Conservation (phyloP, 805 yeast genomes). For the Candida ficus region DNA sequence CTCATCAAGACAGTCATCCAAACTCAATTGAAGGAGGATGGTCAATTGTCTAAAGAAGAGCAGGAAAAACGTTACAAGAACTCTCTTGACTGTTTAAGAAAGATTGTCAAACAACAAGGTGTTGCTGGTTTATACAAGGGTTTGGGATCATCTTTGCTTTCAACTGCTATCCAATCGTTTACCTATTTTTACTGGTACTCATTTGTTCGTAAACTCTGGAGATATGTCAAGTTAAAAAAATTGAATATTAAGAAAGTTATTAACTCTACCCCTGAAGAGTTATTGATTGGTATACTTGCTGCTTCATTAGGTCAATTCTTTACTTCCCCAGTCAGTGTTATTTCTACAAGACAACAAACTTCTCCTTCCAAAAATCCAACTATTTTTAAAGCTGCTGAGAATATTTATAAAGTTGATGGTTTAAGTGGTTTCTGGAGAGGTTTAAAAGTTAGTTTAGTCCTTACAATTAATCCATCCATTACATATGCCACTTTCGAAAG, state of each 20-base stretch:
- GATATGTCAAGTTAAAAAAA: conserved; percentile 38
- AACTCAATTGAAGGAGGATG: conserved; percentile 42
- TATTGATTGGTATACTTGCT: conserved; percentile 70
- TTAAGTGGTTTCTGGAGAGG: conserved; percentile 77
- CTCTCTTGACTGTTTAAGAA: conserved; percentile 55
- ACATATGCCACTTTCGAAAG: conserved; percentile 80
- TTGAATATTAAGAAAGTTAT: conserved; percentile 23
- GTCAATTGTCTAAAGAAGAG: conserved; percentile 7
- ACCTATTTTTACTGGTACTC: conserved; percentile 88
- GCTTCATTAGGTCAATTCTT: conserved; percentile 78
- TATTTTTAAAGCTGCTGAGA: conserved; percentile 39
- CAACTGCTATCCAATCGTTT: conserved; percentile 73
- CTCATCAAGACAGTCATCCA: conserved; percentile 72
- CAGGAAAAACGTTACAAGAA: conserved; percentile 38
- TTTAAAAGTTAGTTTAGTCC: conserved; percentile 68
- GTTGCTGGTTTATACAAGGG: conserved; percentile 70
- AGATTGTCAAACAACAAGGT: conserved; percentile 56
- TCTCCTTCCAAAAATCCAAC: conserved; percentile 28
- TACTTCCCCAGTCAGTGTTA: conserved; percentile 76
- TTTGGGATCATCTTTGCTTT: conserved; percentile 56
- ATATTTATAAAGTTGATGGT: conserved; percentile 60
- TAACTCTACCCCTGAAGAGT: conserved; percentile 58
- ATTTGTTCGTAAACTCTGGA: conserved; percentile 43
- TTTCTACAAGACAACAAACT: conserved; percentile 64
- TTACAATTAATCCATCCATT: conserved; percentile 80